phyloP scores from a whole-genome alignment of 2,329 filamentous ascomycete genomes.

The Endocalyx cinctus region DNA sequence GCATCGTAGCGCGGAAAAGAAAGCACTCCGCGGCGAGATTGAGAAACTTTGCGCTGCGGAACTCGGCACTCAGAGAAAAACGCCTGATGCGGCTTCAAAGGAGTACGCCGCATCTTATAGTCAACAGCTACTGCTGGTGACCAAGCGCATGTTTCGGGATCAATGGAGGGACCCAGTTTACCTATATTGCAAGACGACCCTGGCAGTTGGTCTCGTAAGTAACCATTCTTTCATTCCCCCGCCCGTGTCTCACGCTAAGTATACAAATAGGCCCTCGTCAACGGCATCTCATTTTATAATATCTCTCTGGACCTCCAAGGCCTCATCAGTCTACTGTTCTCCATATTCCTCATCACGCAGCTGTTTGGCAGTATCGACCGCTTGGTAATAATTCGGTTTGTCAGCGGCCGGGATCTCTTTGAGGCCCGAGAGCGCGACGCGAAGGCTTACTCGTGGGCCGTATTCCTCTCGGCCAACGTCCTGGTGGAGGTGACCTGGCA shows the following conservation, averaged over 20 bases:
- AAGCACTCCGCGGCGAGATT: not conserved
- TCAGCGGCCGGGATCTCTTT: not conserved
- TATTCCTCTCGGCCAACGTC: not conserved
- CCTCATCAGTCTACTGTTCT: not conserved
- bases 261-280: not conserved
- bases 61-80: not conserved
- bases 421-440: not conserved
- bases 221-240: too few species aligned
- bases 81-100: not conserved
- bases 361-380: not conserved
- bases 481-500: not conserved
- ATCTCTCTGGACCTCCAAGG: not conserved
- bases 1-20: not conserved
- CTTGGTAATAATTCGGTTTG: not conserved
- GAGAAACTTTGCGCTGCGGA: not conserved
- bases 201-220: not conserved
- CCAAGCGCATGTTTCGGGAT: not conserved
- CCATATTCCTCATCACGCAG: slow-evolving; percentile 1
- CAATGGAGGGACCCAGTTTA: not conserved
- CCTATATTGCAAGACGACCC: not conserved
- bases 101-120: not conserved
- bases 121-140: not conserved
- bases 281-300: slow-evolving; percentile 1
- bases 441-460: not conserved
- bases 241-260: too few species aligned